phyloP scores from a whole-genome alignment of 129 eudicot genomes.

The Flaveria brownii region DNA sequence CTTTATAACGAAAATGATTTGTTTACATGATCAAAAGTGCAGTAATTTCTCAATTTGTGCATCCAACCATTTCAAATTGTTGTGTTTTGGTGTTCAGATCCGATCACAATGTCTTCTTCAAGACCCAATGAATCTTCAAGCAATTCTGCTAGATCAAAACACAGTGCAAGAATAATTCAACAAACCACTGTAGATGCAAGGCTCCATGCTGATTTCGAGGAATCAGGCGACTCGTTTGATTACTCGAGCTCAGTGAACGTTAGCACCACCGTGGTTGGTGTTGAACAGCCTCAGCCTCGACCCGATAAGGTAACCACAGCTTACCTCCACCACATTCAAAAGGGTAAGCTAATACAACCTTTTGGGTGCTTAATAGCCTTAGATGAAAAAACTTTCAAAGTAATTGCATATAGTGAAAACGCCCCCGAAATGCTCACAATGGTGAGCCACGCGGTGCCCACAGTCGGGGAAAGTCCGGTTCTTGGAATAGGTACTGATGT shows the following conservation, averaged over 20 bases:
- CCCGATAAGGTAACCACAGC: constrained; percentile 77
- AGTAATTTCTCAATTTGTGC: not conserved
- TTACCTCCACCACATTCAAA: constrained; percentile 84
- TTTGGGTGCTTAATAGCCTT: constrained; percentile 89
- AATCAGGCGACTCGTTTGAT: constrained; percentile 75
- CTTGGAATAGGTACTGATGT: constrained; percentile 85
- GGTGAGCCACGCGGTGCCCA: constrained; percentile 85
- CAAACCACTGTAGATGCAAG: constrained; percentile 90
- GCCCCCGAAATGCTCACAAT: constrained; percentile 93
- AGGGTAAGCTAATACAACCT: constrained; percentile 81
- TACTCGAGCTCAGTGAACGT: constrained; percentile 75
- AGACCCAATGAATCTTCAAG: constrained; percentile 60
- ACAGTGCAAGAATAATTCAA: constrained; percentile 70
- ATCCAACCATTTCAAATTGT: not conserved
- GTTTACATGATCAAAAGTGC: not conserved
- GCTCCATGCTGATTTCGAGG: constrained; percentile 90
- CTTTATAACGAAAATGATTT: constrained; percentile 17
- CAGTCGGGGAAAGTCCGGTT: constrained; percentile 71
- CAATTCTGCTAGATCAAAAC: constrained; percentile 66
- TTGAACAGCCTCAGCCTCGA: constrained; percentile 46
- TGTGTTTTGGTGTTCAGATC: constrained; percentile 35
- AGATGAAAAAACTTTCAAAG: constrained; percentile 78
- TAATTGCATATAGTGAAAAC: constrained; percentile 84
- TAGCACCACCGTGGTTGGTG: constrained; percentile 31
- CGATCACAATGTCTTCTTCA: constrained; percentile 64